Evolutionary conservation across 2,329 filamentous ascomycete genomes (phyloP), one percentile per base, ranked within the genome.

Genomic region (Fusarium albosuccineum): DNA sequence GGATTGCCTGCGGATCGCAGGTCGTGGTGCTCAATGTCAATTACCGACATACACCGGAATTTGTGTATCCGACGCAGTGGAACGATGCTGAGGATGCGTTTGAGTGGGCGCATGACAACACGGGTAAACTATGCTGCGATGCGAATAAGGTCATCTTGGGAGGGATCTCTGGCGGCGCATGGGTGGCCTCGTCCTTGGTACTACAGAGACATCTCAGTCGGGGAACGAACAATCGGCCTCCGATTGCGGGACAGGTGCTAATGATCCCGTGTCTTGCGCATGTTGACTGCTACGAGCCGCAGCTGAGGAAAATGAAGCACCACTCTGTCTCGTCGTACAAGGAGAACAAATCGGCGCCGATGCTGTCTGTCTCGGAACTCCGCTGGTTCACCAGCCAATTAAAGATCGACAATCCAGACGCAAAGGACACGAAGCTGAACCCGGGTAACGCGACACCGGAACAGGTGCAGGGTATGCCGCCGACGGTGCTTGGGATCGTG

Each of bases 21-120:
- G 77, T 83, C 3, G 74, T 84, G 0, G 85, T 88, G 0, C 67
- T 88, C 1, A 86, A 87, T 41, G 77, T 88, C 11, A 86, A 87
- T 65, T 89, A 89, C 70, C 82, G 87, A 0, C 86, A 89, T 67
- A 86, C 86, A 0, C 87, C 87, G 0, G 83, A 88, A 52, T 75
- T 81, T 63, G 67, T 60, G 0, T 89, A 84, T 58, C 87, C 87
- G 0, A 83, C 80, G 0, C 80, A 82, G 0, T 87, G 82, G 82
- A 62, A 84, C 42, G 87, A 90, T 46, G 73, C 79, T 0, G 82
- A 86, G 59, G 87, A 89, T 45, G 81, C 82, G 0, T 84, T 87
- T 33, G 76, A 80, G 16, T 90, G 86, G 87, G 71, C 86, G 0
- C 82, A 87, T 50, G 67, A 71, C 0, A 60, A 72, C 2, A 70